Conservation (phyloP, 768 basidiomycete species). For the Dentipellis fragilis region DNA sequence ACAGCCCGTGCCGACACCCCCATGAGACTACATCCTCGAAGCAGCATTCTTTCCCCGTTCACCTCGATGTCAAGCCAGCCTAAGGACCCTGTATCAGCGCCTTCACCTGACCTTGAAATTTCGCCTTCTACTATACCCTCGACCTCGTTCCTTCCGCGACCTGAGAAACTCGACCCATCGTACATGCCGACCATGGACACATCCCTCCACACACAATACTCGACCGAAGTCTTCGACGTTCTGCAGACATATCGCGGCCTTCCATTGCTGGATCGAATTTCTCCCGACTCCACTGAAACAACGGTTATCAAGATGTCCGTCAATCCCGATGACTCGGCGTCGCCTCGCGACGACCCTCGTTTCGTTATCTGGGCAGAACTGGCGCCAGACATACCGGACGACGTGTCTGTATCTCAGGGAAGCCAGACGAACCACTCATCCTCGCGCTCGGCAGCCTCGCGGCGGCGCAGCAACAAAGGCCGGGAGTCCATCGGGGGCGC, state of each 20-base stretch:
- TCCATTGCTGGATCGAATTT: slow-evolving; percentile 60
- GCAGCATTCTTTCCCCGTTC: not conserved
- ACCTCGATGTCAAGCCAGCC: not conserved
- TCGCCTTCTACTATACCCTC: slow-evolving; percentile 3
- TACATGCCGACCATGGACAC: slow-evolving; percentile 36
- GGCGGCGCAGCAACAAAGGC: slow-evolving; percentile 8
- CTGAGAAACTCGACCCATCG: slow-evolving; percentile 13
- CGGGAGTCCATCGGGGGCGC: not conserved
- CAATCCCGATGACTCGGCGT: slow-evolving; percentile 52
- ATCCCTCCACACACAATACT: slow-evolving; percentile 50
- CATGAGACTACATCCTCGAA: not conserved
- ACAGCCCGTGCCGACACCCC: slow-evolving; percentile 54
- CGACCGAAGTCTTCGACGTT: slow-evolving; percentile 71
- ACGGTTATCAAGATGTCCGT: slow-evolving; percentile 69
- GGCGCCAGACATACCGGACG: slow-evolving; percentile 17
- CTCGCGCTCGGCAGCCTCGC: slow-evolving; percentile 6
- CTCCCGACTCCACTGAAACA: slow-evolving; percentile 43
- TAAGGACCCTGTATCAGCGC: not conserved
- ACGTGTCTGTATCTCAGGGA: not conserved
- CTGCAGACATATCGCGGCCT: slow-evolving; percentile 73
- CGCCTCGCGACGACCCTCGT: slow-evolving; percentile 79
- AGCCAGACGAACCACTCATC: not conserved
- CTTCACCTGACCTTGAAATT: not conserved
- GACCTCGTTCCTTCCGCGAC: slow-evolving; percentile 6
- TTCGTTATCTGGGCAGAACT: slow-evolving; percentile 80